Percentiles rank a stretch among this genome's conserved stretches.
phyloP scores from a whole-genome alignment of 371 early-diverging fungal species.

The Syncephalis fuscata region DNA sequence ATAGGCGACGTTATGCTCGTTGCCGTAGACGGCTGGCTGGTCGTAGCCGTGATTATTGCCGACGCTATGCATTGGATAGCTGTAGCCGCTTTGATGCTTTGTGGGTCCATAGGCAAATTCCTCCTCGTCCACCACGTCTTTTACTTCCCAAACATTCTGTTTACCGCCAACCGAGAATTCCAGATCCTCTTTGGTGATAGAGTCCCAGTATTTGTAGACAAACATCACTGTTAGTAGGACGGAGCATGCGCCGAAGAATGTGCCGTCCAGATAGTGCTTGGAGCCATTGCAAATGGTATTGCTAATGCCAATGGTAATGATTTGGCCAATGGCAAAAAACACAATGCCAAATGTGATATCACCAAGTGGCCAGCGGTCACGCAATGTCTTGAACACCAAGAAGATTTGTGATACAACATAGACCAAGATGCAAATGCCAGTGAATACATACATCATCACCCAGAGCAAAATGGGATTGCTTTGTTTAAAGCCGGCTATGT shows the following conservation, averaged over 20 bases:
- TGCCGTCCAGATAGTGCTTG: conserved; percentile 79
- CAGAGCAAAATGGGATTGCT: conserved; percentile 47
- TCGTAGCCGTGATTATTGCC: neutral
- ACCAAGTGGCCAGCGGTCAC: conserved; percentile 80
- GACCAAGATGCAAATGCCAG: conserved; percentile 42
- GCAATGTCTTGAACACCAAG: conserved; percentile 66
- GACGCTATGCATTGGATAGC: neutral
- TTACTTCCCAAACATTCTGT: conserved; percentile 7
- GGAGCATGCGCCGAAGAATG: conserved; percentile 70
- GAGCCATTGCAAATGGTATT: conserved; percentile 49
- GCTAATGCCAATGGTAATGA: conserved; percentile 46
- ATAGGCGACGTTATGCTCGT: neutral
- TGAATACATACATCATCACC: conserved; percentile 55
- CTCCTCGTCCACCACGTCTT: conserved; percentile 4
- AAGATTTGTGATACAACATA: conserved; percentile 67
- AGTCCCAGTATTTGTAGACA: conserved; percentile 93
- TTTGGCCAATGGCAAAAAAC: conserved; percentile 60
- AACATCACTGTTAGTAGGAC: conserved; percentile 81
- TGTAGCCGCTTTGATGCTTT: neutral
- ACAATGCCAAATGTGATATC: conserved; percentile 56
- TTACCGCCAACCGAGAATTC: conserved; percentile 75
- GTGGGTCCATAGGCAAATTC: conserved; percentile 1
- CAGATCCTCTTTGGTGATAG: conserved; percentile 82
- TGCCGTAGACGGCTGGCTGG: neutral
- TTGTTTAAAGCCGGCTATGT: conserved; percentile 34